Evolutionary conservation across 2,329 filamentous ascomycete species (phyloP).

Genomic region (Fusarium liriodendri): DNA sequence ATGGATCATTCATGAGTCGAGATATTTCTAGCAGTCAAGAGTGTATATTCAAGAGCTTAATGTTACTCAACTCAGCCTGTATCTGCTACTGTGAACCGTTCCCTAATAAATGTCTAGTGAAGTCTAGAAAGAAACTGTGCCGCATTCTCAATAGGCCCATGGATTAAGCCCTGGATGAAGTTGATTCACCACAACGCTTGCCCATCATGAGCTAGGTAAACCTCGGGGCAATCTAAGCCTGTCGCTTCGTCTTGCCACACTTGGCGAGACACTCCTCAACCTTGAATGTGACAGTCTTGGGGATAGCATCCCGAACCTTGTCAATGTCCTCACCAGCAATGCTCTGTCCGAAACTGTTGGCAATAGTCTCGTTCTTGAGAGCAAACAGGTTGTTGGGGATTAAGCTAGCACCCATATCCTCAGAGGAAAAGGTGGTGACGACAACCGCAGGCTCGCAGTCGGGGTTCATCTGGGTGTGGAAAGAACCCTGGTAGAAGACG

Average conservation of each 20-base stretch:
- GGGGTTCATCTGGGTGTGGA: conserved; percentile 68
- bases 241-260: conserved; percentile 54
- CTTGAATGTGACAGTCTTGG: conserved; percentile 60
- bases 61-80: background rate
- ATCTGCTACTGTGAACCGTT: background rate
- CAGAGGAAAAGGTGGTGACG: conserved; percentile 60
- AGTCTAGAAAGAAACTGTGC: background rate
- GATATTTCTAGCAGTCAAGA: background rate
- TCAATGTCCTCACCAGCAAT: conserved; percentile 60
- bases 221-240: background rate
- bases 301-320: conserved; percentile 52
- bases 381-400: conserved; percentile 61
- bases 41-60: background rate
- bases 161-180: background rate
- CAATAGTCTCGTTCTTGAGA: conserved; percentile 55
- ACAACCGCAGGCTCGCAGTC: conserved; percentile 61
- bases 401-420: conserved; percentile 63
- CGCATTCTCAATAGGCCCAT: background rate
- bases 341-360: conserved; percentile 58
- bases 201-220: background rate
- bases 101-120: background rate
- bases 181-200: background rate
- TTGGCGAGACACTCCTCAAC: conserved; percentile 61
- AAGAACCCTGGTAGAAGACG: conserved; percentile 63
- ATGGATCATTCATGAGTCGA: background rate